A percentile compares a stretch with the other conserved stretches of the same genome.
These are phyloP conservation scores for Diutina pseudorugosa DNA, from an alignment of 1,139 yeast genomes.

Conservation along the genomic window DNA sequence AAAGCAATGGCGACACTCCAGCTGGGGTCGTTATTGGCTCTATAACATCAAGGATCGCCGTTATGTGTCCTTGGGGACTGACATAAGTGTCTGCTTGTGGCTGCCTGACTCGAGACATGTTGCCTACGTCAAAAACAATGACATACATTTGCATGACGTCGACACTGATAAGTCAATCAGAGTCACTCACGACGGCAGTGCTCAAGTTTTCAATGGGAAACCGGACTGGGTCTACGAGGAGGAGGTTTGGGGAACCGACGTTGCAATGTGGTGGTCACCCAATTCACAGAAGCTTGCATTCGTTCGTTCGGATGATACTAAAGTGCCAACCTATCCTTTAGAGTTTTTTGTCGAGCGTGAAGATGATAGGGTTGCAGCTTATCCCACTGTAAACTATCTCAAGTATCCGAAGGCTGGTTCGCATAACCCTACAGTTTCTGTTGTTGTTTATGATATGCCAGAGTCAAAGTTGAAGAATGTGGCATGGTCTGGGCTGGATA, in stretches of 20 bases:
- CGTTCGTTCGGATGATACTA: slow-evolving; percentile 38
- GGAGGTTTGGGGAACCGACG: slow-evolving; percentile 58
- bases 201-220: slow-evolving; percentile 64
- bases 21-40: slow-evolving; percentile 29
- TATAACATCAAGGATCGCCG: slow-evolving; percentile 13
- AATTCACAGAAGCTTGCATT: slow-evolving; percentile 34
- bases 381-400: slow-evolving; percentile 26
- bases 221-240: slow-evolving; percentile 98
- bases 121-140: slow-evolving; percentile 24
- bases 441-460: slow-evolving; percentile 20
- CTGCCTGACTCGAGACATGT: slow-evolving; percentile 23
- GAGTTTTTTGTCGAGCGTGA: slow-evolving; percentile 41
- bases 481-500: slow-evolving; percentile 6
- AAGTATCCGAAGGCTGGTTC: slow-evolving; percentile 38
- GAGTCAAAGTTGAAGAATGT: background rate
- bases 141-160: slow-evolving; percentile 21
- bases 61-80: slow-evolving; percentile 9
- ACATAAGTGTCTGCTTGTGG: slow-evolving; percentile 14
- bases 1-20: slow-evolving; percentile 35
- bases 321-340: slow-evolving; percentile 38
- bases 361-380: slow-evolving; percentile 16
- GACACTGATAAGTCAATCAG: slow-evolving; percentile 12
- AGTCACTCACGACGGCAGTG: slow-evolving; percentile 61
- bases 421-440: slow-evolving; percentile 29
- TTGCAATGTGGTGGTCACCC: slow-evolving; percentile 64